Conservation (phyloP, 1,284 basidiomycete species). For the Volvariella volvacea region DNA sequence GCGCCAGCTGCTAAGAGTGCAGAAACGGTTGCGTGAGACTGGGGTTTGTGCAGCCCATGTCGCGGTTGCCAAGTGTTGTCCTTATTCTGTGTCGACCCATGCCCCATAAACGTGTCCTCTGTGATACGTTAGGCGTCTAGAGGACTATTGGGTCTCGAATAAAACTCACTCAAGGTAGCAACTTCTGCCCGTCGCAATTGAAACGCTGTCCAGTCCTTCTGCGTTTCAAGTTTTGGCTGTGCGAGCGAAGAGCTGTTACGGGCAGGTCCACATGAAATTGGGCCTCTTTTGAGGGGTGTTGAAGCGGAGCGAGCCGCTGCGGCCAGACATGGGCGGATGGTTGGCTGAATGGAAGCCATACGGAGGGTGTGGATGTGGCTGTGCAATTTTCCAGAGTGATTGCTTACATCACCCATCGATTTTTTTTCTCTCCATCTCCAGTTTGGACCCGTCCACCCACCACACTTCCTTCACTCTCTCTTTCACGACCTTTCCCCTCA, state of each 20-base stretch:
- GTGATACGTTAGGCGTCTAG: conserved; percentile 8
- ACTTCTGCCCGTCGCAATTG: conserved; percentile 50
- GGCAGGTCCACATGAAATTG: conserved; percentile 6
- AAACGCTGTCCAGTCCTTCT: conserved; percentile 60
- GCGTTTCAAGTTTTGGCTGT: conserved; percentile 31
- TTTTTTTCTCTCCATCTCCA: conserved; percentile 31
- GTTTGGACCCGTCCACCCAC: conserved; percentile 25
- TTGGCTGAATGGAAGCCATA: conserved; percentile 22
- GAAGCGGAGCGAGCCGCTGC: conserved; percentile 29
- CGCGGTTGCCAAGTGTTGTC: conserved; percentile 70
- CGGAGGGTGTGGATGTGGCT: conserved; percentile 31
- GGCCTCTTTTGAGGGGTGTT: conserved; percentile 15
- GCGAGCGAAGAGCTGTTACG: neutral
- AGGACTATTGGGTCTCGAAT: conserved; percentile 6
- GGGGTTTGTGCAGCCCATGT: conserved; percentile 64
- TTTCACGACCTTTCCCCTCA: conserved; percentile 17
- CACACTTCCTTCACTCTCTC: conserved; percentile 22
- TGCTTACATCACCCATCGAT: conserved; percentile 41
- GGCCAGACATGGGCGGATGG: conserved; percentile 36
- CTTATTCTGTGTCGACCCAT: conserved; percentile 75
- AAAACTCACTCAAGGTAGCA: conserved; percentile 44
- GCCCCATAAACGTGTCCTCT: conserved; percentile 64
- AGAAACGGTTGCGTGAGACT: conserved; percentile 71
- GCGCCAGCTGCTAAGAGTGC: conserved; percentile 91
- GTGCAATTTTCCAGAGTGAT: conserved; percentile 31